Evolutionary conservation across 2,329 filamentous ascomycete species (phyloP).

Genomic region (Aureobasidium pullulans): DNA sequence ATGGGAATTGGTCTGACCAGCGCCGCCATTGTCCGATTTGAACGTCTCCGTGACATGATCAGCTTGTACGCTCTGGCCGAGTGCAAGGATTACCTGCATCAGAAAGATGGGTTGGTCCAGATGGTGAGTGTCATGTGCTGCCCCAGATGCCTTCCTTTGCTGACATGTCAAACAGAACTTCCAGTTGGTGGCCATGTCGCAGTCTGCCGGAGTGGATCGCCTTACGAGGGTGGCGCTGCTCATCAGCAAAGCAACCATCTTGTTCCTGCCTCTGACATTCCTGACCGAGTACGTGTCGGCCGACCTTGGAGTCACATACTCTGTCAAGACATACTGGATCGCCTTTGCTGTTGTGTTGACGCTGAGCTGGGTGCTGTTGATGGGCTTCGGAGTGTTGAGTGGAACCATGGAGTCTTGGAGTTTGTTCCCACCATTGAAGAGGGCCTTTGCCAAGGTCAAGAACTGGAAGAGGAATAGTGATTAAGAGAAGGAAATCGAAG

Average conservation of each 20-base stretch:
- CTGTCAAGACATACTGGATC: slow-evolving; percentile 58
- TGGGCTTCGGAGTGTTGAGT: slow-evolving; percentile 50
- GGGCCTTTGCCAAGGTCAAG: background rate
- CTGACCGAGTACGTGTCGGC: slow-evolving; percentile 67
- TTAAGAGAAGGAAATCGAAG: background rate
- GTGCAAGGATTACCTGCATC: slow-evolving; percentile 56
- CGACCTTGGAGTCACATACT: slow-evolving; percentile 56
- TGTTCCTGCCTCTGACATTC: slow-evolving; percentile 67
- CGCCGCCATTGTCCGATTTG: slow-evolving; percentile 51
- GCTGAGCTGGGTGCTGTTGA: slow-evolving; percentile 51
- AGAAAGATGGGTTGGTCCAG: slow-evolving; percentile 62
- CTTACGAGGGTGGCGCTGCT: slow-evolving; percentile 65
- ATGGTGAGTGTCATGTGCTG: slow-evolving; percentile 43
- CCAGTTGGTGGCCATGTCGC: slow-evolving; percentile 68
- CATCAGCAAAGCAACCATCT: slow-evolving; percentile 65
- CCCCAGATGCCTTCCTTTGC: background rate
- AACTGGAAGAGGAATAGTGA: slow-evolving; percentile 10
- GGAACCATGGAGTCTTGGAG: slow-evolving; percentile 44
- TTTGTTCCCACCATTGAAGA: slow-evolving; percentile 6
- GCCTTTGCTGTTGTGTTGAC: slow-evolving; percentile 57
- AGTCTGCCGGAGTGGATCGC: slow-evolving; percentile 63
- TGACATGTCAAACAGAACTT: slow-evolving; percentile 52
- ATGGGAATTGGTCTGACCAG: slow-evolving; percentile 40
- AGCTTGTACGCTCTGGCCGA: slow-evolving; percentile 55
- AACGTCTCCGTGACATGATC: slow-evolving; percentile 52